Percentiles rank a stretch among this genome's conserved stretches.
phyloP scores from a whole-genome alignment of 2,329 filamentous ascomycete genomes.

The Sporothrix brunneoviolacea region DNA sequence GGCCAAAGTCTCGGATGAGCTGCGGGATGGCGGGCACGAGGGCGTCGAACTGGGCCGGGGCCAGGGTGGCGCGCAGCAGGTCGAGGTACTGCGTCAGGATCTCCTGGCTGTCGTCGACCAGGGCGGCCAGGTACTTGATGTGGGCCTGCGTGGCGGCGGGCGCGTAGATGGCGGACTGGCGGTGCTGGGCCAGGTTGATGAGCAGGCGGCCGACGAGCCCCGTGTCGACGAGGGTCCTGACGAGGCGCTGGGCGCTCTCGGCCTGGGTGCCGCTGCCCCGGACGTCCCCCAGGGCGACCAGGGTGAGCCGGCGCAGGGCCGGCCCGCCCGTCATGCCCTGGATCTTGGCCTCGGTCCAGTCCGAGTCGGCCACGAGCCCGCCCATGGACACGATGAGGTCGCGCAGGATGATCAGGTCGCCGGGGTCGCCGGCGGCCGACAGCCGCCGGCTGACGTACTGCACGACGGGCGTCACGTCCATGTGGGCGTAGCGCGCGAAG shows the following conservation, averaged over 20 bases:
- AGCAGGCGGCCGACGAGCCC: constrained; percentile 75
- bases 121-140: constrained; percentile 80
- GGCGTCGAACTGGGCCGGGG: constrained; percentile 67
- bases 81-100: constrained; percentile 85
- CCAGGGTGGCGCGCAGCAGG: constrained; percentile 72
- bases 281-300: constrained; percentile 73
- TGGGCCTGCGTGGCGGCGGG: constrained; percentile 66
- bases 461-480: constrained; percentile 78
- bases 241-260: constrained; percentile 66
- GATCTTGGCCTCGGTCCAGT: constrained; percentile 84
- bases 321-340: constrained; percentile 83
- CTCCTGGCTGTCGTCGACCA: constrained; percentile 84
- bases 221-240: constrained; percentile 70
- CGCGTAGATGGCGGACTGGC: constrained; percentile 76
- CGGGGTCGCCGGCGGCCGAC: constrained; percentile 66
- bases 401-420: constrained; percentile 83
- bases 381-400: constrained; percentile 91
- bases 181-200: constrained; percentile 85
- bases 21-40: constrained; percentile 68
- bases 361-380: constrained; percentile 78
- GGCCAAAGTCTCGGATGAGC: constrained; percentile 69
- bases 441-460: constrained; percentile 87
- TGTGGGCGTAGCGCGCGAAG: constrained; percentile 75
- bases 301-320: constrained; percentile 68
- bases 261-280: constrained; percentile 33